A percentile compares a stretch with the other conserved stretches of the same genome.
Conservation (phyloP, 2,329 filamentous ascomycete species). For the Pseudogymnoascus sp. region DNA sequence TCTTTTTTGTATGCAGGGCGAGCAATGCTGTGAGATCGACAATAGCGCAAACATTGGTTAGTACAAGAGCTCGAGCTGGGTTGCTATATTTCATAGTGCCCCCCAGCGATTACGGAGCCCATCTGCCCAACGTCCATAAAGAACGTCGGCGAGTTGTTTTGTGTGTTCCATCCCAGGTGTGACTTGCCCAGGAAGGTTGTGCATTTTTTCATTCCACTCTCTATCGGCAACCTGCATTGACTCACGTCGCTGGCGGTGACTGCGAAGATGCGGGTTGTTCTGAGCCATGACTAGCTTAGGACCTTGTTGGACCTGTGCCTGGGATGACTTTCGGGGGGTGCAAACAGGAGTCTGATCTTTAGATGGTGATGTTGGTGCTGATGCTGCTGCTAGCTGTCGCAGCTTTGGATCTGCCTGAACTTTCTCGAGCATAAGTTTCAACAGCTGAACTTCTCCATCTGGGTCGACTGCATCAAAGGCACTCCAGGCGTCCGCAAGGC, state of each 20-base stretch:
- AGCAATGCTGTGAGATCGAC: background rate
- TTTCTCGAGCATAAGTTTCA: conserved; percentile 69
- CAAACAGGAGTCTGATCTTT: conserved; percentile 46
- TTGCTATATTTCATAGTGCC: conserved; percentile 19
- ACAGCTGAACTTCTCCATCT: conserved; percentile 78
- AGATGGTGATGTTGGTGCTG: conserved; percentile 14
- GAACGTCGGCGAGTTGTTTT: conserved; percentile 78
- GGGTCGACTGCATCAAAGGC: conserved; percentile 80
- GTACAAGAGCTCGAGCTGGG: conserved; percentile 1
- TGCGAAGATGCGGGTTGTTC: conserved; percentile 78
- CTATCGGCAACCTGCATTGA: conserved; percentile 40
- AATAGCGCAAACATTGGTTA: conserved; percentile 6
- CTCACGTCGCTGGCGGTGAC: conserved; percentile 56
- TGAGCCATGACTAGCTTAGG: conserved; percentile 67
- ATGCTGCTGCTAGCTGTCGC: conserved; percentile 1
- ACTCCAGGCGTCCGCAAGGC: conserved; percentile 78
- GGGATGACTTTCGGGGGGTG: conserved; percentile 41
- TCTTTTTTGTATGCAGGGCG: background rate
- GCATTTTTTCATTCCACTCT: conserved; percentile 36
- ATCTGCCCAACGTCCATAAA: conserved; percentile 86
- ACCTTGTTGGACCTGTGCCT: conserved; percentile 2
- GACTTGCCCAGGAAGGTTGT: conserved; percentile 48
- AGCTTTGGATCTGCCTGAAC: conserved; percentile 65
- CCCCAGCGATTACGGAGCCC: conserved; percentile 68
- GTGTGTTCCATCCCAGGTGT: conserved; percentile 83